Evolutionary conservation across 208 protist species (phyloP), one percentile per base, ranked within the genome.

Genomic region (Blastocrithidia nonstop): DNA sequence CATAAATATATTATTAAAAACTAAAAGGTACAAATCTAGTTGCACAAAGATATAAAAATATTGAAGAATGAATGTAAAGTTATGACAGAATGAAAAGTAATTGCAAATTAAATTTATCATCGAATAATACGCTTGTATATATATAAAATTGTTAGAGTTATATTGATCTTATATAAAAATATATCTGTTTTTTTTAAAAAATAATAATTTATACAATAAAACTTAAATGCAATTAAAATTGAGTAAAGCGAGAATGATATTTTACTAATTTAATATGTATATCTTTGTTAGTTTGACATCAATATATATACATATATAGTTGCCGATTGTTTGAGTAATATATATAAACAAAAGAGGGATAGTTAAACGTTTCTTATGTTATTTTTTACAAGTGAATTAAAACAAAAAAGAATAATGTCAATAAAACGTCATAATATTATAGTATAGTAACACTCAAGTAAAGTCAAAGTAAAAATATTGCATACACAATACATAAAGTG

Each of bases 401-500:
- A 35, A 21, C 38, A 8, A 9, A 43, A 15, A n/a, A 8, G 29
- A 15, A 46, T 48, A 24, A n/a, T 48, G 43, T 11, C 35, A n/a
- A n/a, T n/a, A n/a, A n/a, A n/a, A n/a, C n/a, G n/a, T n/a, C n/a
- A n/a, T n/a, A n/a, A n/a, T n/a, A n/a, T n/a, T n/a, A n/a, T n/a
- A n/a, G n/a, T n/a, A n/a, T n/a, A n/a, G n/a, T n/a, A n/a, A n/a
- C n/a, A n/a, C n/a, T n/a, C n/a, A n/a, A n/a, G n/a, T n/a, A n/a
- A n/a, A n/a, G n/a, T n/a, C n/a, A n/a, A n/a, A n/a, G n/a, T n/a
- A n/a, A n/a, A n/a, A n/a, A n/a, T n/a, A n/a, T n/a, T n/a, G n/a
- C n/a, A n/a, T n/a, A n/a, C n/a, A n/a, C n/a, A n/a, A n/a, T n/a
- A n/a, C n/a, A n/a, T n/a, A n/a, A n/a, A n/a, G n/a, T n/a, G n/a